Base-by-base conservation (phyloP, 2,329 filamentous ascomycete genomes). In the Colletotrichum ledebouriae region DNA sequence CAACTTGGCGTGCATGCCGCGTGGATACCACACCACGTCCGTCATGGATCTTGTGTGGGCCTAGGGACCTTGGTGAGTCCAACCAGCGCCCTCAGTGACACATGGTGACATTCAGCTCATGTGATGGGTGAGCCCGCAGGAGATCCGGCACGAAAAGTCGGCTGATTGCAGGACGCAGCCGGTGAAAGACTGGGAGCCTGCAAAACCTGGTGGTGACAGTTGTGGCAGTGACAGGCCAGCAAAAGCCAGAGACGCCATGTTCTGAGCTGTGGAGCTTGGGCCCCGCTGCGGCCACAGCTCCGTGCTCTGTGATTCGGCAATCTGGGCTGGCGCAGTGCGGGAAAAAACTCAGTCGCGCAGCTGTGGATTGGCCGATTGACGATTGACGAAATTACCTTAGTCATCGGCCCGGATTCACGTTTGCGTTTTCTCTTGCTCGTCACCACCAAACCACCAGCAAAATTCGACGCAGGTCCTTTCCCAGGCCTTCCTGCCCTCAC, bases 401-500 rank as follows among this genome's bases (percentile, higher is more conserved):
- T 66, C 63, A 66, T 42, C 50, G 11, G 15, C 3, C 37, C 33
- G 3, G 20, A 37, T 44, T 25, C 25, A 17, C 33, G 7, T 39
- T 39, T 67, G 42, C 44, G 57, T 44, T 63, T 63, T 63, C 20
- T 41, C 53, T 17, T 64, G 65, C 65, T 56, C 65, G 65, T 68
- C 65, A 68, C 65, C 55, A 52, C 60, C 65, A 17, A 59, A 68
- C 60, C 65, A 65, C 65, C 47, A 65, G n/a, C 52, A 52, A 63
- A 59, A 67, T 33, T 13, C 34, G 37, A n/a, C 39, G 60, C 52
- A 67, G 64, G 53, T 53, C 34, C n/a, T 47, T 29, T 37, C 20
- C 44, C 33, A 59, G 57, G 33, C 34, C 37, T 33, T 62, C 53
- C 64, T 58, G 60, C 44, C 64, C 46, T 67, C 60, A 47, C 60